Evolutionary conservation across 1,139 yeast genomes (phyloP), one percentile per base, ranked within the genome.

Genomic region (Pichia terricola): DNA sequence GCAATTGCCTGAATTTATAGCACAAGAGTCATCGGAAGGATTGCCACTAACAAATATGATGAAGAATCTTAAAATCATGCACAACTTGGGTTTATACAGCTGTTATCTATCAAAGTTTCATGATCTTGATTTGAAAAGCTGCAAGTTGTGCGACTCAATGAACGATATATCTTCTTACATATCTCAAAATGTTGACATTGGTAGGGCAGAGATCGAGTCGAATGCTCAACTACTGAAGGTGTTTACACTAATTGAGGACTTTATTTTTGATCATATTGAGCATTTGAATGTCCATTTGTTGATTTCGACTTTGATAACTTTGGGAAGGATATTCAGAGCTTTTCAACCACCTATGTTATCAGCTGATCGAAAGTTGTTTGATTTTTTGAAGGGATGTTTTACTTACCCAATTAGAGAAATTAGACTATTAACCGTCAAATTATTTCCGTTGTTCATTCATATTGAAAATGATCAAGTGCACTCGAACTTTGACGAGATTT

Each of bases 261-360:
- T 39, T 60, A n/a, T 47, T 65, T 1, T 40, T 35, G 4, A 53
- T 28, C 45, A 57, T 26, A 6, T 34, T 6, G 11, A 34, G 11
- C 7, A 6, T 7, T 34, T 10, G 6, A 7, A 11, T 11, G 35
- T n/a, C 25, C 53, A 53, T 2, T 59, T 72, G 8, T 57, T 80
- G 26, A 50, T 76, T 1, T 16, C 22, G 22, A 30, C 33, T 8
- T 8, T 30, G 11, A 30, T 11, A 30, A 52, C 75, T 0, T 48
- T 80, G 4, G 69, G 65, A 54, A 71, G 72, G 52, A 53, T 77
- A 2, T 73, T 77, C 45, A 60, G 68, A 4, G 73, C 77, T 33
- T 79, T 59, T 53, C 67, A 70, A 48, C 73, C 75, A 0, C 75
- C 74, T 39, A 50, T 43, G 37, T 44, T 58, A 8, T 35, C 48